phyloP scores from a whole-genome alignment of 352 stramenopile species.

The Globisporangium echinulatum region DNA sequence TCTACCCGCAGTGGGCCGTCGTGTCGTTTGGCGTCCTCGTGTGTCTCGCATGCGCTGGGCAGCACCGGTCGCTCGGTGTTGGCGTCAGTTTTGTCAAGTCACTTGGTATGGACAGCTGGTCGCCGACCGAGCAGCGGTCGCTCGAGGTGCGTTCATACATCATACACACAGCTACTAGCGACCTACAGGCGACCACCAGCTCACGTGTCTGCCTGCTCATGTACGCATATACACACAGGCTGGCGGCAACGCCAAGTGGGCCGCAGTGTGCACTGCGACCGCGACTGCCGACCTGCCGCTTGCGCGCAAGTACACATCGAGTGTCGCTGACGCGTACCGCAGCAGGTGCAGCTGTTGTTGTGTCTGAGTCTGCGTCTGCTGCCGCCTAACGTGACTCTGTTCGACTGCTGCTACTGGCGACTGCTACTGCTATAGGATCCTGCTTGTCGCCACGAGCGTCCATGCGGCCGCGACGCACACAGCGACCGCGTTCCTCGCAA shows the following conservation, averaged over 20 bases:
- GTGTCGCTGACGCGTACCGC: conserved; percentile 57
- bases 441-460: conserved; percentile 16
- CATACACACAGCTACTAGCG: neutral
- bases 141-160: conserved; percentile 29
- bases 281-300: conserved; percentile 33
- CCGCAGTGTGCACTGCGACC: conserved; percentile 54
- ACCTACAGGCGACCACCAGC: no score
- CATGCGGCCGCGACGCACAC: conserved; percentile 24
- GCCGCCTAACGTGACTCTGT: no score
- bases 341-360: conserved; percentile 17
- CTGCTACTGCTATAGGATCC: conserved; percentile 9
- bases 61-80: conserved; percentile 76
- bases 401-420: neutral
- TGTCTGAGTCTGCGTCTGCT: neutral
- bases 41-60: conserved; percentile 66
- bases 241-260: conserved; percentile 82
- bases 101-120: conserved; percentile 74
- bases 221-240: conserved; percentile 4
- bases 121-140: conserved; percentile 31
- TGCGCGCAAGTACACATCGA: conserved; percentile 59
- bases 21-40: conserved; percentile 83
- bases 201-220: neutral
- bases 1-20: conserved; percentile 77
- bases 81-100: conserved; percentile 83
- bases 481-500: conserved; percentile 42